phyloP scores from a whole-genome alignment of 176 grass and related monocot genomes.

The Otatea glauca region DNA sequence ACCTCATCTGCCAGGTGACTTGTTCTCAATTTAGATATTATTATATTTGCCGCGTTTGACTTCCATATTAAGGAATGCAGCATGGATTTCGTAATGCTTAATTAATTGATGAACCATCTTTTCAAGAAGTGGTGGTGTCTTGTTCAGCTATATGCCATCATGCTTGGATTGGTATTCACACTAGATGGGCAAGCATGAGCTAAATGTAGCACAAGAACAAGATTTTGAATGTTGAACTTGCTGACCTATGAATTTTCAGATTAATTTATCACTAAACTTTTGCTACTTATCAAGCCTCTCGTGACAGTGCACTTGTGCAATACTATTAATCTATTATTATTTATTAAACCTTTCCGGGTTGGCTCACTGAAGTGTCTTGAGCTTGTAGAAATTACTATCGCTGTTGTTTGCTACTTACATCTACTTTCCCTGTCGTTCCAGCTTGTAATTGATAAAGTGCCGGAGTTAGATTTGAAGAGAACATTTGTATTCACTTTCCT shows the following conservation, averaged over 20 bases:
- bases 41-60: not conserved
- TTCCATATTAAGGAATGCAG: constrained; percentile 4
- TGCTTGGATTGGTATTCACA: not conserved
- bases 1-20: constrained; percentile 74
- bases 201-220: not conserved
- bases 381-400: not conserved
- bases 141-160: not conserved
- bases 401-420: constrained; percentile 1
- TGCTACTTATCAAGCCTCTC: not conserved
- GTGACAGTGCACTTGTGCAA: not conserved
- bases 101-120: not conserved
- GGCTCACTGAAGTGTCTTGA: not conserved
- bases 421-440: constrained; percentile 37
- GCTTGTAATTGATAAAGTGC: constrained; percentile 70
- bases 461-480: constrained; percentile 75
- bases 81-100: not conserved
- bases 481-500: constrained; percentile 87
- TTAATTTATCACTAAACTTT: not conserved
- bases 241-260: not conserved
- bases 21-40: not conserved
- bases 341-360: not conserved
- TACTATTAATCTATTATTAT: not conserved
- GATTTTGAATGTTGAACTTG: not conserved
- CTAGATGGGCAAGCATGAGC: not conserved
- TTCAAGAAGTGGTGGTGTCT: not conserved